Evolutionary conservation across 2,329 filamentous ascomycete genomes (phyloP).

Genomic region (Cladophialophora chaetospira): DNA sequence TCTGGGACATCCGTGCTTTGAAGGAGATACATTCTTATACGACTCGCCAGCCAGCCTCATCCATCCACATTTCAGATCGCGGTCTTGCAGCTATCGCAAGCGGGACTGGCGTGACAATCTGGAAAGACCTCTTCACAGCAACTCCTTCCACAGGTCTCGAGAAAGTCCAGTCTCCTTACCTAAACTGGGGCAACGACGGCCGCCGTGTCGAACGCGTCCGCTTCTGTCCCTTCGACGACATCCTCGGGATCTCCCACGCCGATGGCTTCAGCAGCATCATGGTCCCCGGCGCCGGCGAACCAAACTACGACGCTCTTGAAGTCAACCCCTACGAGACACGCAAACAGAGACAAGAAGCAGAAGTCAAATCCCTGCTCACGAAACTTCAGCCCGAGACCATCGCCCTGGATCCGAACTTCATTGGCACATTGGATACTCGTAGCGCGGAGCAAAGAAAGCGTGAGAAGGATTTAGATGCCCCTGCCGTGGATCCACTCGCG

Average conservation of each 20-base stretch:
- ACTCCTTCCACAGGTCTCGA: constrained; percentile 68
- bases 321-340: constrained; percentile 91
- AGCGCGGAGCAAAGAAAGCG: constrained; percentile 74
- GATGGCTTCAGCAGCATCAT: constrained; percentile 87
- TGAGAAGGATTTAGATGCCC: constrained; percentile 77
- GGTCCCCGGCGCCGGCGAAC: constrained; percentile 91
- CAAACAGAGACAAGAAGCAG: constrained; percentile 88
- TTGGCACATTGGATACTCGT: constrained; percentile 82
- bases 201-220: constrained; percentile 75
- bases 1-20: constrained; percentile 95
- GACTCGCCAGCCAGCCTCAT: constrained; percentile 77
- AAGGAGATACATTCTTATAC: constrained; percentile 89
- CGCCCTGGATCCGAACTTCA: constrained; percentile 84
- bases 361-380: constrained; percentile 87
- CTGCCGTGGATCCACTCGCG: constrained; percentile 60
- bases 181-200: constrained; percentile 82
- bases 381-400: constrained; percentile 98
- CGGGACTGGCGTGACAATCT: constrained; percentile 86
- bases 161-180: constrained; percentile 85
- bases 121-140: constrained; percentile 85
- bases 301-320: constrained; percentile 93
- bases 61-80: constrained; percentile 84
- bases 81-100: constrained; percentile 86
- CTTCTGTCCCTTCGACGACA: constrained; percentile 95
- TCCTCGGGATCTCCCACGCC: constrained; percentile 82